Evolutionary conservation across 192 early-diverging fungal genomes (phyloP).

Genomic region (Lobulomyces angularis): DNA sequence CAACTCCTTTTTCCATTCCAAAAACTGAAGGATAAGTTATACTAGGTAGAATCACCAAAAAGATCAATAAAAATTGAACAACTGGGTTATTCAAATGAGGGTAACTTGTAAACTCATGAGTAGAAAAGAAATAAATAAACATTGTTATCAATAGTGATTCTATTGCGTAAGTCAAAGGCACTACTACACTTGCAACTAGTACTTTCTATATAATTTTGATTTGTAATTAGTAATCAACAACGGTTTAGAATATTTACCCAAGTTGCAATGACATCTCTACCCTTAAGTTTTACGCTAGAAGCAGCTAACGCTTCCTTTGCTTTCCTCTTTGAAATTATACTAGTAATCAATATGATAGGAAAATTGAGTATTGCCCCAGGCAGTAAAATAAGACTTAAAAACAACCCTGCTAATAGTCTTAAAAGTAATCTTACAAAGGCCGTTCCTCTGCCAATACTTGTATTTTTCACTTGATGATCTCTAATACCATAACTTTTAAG

Average conservation of each 20-base stretch:
- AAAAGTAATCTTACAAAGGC: constrained; percentile 57
- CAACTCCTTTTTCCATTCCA: constrained; percentile 23
- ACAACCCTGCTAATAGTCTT: constrained; percentile 53
- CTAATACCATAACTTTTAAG: constrained; percentile 85
- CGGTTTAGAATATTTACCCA: too few species aligned
- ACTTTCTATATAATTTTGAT: too few species aligned
- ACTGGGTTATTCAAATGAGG: neutral
- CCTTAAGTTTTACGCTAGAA: constrained; percentile 91
- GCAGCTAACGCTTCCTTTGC: constrained; percentile 62
- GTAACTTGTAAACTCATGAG: neutral
- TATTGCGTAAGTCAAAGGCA: constrained; percentile 7
- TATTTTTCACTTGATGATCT: constrained; percentile 90
- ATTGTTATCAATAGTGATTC: too few species aligned
- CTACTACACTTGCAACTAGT: constrained; percentile 7
- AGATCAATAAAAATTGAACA: neutral
- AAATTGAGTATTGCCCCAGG: constrained; percentile 54
- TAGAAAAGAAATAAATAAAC: constrained; percentile 44
- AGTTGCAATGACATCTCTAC: constrained; percentile 87
- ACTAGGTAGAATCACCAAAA: neutral
- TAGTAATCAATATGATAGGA: constrained; percentile 29
- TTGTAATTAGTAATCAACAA: too few species aligned
- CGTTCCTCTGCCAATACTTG: constrained; percentile 46
- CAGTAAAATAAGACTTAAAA: constrained; percentile 64
- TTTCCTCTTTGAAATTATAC: constrained; percentile 30
- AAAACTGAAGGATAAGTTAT: constrained; percentile 1